Evolutionary conservation across 108 stramenopile species (phyloP), one percentile per base, ranked within the genome.

Genomic region (Cyclostephanos invisitatus): DNA sequence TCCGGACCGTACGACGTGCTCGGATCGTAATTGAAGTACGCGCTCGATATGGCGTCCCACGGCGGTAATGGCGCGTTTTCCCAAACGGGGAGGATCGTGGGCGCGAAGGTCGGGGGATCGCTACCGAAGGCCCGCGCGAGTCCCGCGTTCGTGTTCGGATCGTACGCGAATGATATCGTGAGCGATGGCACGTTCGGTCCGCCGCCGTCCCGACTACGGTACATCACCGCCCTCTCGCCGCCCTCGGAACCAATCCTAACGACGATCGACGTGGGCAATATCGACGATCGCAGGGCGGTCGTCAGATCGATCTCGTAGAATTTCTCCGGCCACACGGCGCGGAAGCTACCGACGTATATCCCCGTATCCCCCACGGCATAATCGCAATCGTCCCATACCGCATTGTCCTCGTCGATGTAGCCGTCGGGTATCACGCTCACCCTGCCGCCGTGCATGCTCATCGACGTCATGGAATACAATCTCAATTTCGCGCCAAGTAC

Each of bases 21-120:
- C 14, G 76, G 76, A 47, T 77, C 56, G 62, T 77, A 77, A 51
- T 77, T 77, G 58, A 77, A 77, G 56, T 72, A 78, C 27, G 59
- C 9, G 40, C 11, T 40, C 40, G 40, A 11, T 8, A 40, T 40
- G 18, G n/a, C 47, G 15, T 18, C 32, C 32, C 3, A 32, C 32
- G 32, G 42, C n/a, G 0, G 77, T 57, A 44, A 57, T 11, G 28
- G 59, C 5, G 28, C 44, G 62, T 78, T 29, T 24, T 66, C 70
- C 77, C 77, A 78, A 27, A 37, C 59, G 25, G 70, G 70, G 0
- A 58, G 38, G 21, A 67, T 42, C 12, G 77, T 78, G 5, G 77
- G 77, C 1, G 65, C 38, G 12, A 27, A 29, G 0, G 77, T 78
- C n/a, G 77, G 77, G 1, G 57, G 38, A 28, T 70, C 57, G 1